Base-by-base conservation (phyloP, 805 yeast species). In the Huiozyma naganishii region DNA sequence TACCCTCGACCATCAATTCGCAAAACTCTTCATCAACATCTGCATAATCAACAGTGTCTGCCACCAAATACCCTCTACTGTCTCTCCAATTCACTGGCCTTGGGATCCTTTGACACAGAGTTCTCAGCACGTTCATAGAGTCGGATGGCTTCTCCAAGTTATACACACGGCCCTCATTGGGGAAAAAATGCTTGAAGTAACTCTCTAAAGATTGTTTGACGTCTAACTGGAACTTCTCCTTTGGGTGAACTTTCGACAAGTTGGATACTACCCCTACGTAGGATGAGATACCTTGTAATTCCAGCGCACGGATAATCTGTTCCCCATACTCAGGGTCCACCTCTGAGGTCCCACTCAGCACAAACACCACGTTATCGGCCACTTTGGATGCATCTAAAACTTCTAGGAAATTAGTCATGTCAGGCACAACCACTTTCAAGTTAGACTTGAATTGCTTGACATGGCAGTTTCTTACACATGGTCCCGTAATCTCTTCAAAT, bases 51-150 rank as follows among this genome's bases (percentile, higher is more conserved):
- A 83, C 70, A 4, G 64, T 56, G 51, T 88, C 94, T 1, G 94
- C 89, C 7, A 92, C 72, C 42, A 92, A 42, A 66, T 88, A 92
- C 6, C 95, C 90, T 58, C 98, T 72, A n/a, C 79, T 66, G 53
- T 90, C 97, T 66, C 97, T 80, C 97, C 98, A 92, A 27, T 76
- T 76, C 39, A 94, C 70, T 1, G 85, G 77, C 57, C 79, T 80
- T 28, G 98, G 98, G 54, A 80, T 76, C 64, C 80, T 84, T 56
- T 90, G 97, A 57, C 95, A 83, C 27, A 92, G 55, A 4, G 71
- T 69, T 61, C 98, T 76, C 36, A 83, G 69, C 37, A 85, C 79
- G 54, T 83, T 84, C 13, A 72, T 51, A n/a, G 83, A 72, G 50
- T 92, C 97, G 2, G 83, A 70, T 11, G 68, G 65, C 40, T 66